phyloP scores from a whole-genome alignment of 2,329 filamentous ascomycete species.

The Pezicula neosporulosa region DNA sequence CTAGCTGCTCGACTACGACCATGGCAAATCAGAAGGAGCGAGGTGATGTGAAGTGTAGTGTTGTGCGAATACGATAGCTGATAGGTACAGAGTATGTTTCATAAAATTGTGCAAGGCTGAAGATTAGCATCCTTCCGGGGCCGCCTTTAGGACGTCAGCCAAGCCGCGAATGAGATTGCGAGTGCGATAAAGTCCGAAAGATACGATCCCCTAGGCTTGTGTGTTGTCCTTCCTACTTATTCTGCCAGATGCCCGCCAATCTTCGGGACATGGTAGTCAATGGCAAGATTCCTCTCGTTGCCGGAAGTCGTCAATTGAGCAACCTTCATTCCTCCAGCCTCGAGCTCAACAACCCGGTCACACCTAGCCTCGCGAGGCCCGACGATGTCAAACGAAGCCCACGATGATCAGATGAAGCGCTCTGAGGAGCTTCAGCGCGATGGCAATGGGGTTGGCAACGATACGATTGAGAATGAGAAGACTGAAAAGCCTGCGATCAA shows the following conservation, averaged over 20 bases:
- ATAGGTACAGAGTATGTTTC: too few species aligned
- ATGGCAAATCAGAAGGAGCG: too few species aligned
- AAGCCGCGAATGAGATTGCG: background rate
- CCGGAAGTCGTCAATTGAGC: too few species aligned
- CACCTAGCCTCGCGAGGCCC: background rate
- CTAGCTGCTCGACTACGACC: too few species aligned
- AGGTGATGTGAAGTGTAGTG: too few species aligned
- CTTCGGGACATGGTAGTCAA: too few species aligned
- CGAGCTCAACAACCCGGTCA: background rate
- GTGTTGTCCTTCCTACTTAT: background rate
- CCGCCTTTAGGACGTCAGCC: background rate
- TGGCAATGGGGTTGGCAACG: background rate
- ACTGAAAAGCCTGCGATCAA: background rate
- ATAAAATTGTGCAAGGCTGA: too few species aligned
- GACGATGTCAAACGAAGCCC: background rate
- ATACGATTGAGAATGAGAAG: background rate
- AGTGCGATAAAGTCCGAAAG: background rate
- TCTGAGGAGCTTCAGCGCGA: background rate
- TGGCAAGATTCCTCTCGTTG: too few species aligned
- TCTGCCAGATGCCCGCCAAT: background rate
- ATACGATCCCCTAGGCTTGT: too few species aligned
- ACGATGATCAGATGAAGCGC: background rate
- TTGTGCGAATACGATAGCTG: too few species aligned
- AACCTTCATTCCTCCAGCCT: too few species aligned
- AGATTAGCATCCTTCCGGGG: too few species aligned